These are phyloP conservation scores for Microbotryum saponariae DNA, from an alignment of 1,284 basidiomycete species.

Conservation along the genomic window DNA sequence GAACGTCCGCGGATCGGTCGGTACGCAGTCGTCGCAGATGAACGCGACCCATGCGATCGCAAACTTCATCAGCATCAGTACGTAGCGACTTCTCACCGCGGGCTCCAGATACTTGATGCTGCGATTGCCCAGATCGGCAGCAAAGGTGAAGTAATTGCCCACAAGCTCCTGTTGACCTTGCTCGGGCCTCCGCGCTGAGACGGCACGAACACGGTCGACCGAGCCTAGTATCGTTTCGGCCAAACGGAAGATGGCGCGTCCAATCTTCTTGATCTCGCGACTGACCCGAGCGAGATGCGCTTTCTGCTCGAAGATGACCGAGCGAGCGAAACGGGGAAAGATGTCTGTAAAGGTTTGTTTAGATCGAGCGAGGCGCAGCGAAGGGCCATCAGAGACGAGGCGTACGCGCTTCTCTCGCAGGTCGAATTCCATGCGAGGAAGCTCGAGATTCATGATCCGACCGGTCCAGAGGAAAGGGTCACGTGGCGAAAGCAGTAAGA, in stretches of 20 bases:
- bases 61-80: slow-evolving; percentile 70
- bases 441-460: slow-evolving; percentile 57
- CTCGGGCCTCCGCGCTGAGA: slow-evolving; percentile 48
- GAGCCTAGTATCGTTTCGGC: slow-evolving; percentile 90
- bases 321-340: slow-evolving; percentile 47
- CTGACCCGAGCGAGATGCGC: slow-evolving; percentile 88
- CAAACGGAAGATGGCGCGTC: slow-evolving; percentile 75
- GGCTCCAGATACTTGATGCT: slow-evolving; percentile 80
- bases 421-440: slow-evolving; percentile 66
- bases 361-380: slow-evolving; percentile 63
- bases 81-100: slow-evolving; percentile 63
- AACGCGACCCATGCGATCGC: slow-evolving; percentile 97
- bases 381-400: slow-evolving; percentile 79
- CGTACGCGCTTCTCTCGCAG: slow-evolving; percentile 74
- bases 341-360: slow-evolving; percentile 69
- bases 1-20: slow-evolving; percentile 92
- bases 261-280: slow-evolving; percentile 81
- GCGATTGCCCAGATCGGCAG: slow-evolving; percentile 81
- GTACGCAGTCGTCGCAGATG: slow-evolving; percentile 96
- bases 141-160: slow-evolving; percentile 93
- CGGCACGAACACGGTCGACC: slow-evolving; percentile 64
- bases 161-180: slow-evolving; percentile 62
- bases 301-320: slow-evolving; percentile 72
- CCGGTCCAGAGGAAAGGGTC: slow-evolving; percentile 92
- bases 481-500: slow-evolving; percentile 79